Evolutionary conservation across 306 rosid species (phyloP), one percentile per base, ranked within the genome.

Genomic region (Pachyrhizus erosus): DNA sequence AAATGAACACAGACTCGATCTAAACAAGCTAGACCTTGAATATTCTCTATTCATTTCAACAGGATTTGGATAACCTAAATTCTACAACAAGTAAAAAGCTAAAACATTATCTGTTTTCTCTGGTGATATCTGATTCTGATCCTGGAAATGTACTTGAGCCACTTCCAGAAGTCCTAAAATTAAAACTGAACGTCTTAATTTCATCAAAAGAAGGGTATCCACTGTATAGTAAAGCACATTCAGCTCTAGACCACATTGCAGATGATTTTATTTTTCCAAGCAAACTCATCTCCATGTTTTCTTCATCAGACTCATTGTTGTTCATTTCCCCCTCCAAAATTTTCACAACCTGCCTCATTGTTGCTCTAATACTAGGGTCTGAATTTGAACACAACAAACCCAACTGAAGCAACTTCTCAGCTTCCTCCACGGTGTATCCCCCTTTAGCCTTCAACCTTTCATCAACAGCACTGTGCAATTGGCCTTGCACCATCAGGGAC

Each of bases 341-440:
- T 61, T 89, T 87, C 68, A 89, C 86, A 57, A 90, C 86, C 73
- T 91, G 89, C 70, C 86, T 88, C 86, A 93, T 91, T 7, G 77
- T 87, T 73, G 96, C 94, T 68, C 97, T 88, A 17, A 70, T 20
- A 33, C 51, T 37, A 48, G 92, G 86, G 57, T 91, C 92, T 34
- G 84, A 84, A 73, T 85, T 62, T 40, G 91, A 87, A 84, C 96
- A 90, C 39, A 85, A 18, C 61, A 93, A 83, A 45, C 93, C 94
- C 86, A 91, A 82, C 68, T 72, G 84, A 69, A 93, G 85, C 83
- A 91, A 71, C 27, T 46, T 91, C 79, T 89, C 91, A 52, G 79
- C 88, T 81, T 91, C 93, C 65, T 86, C 86, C 37, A 57, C 11
- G 73, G 52, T 17, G 58, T 83, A 81, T 79, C 81, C 88, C 1